A percentile compares a stretch with the other conserved stretches of the same genome.
Evolutionary conservation across 768 basidiomycete genomes (phyloP).

Genomic region (Baorangia bicolor): DNA sequence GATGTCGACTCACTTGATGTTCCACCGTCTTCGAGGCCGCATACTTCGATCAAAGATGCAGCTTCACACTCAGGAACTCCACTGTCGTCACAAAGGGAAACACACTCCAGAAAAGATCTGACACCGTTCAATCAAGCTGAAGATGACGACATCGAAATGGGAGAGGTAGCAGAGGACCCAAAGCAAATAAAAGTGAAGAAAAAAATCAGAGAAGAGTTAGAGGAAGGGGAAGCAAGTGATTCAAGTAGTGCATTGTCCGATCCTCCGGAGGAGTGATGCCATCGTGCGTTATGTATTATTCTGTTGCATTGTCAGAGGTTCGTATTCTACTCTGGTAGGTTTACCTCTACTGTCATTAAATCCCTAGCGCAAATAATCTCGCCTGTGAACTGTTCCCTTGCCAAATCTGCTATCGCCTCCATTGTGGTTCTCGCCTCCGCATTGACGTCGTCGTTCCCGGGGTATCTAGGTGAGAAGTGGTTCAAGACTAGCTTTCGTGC

Average conservation of each 20-base stretch:
- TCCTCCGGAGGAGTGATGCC: conserved; percentile 55
- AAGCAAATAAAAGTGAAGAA: conserved; percentile 47
- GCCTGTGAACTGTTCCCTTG: conserved; percentile 51
- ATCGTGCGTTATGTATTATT: not conserved
- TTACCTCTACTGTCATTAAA: conserved; percentile 68
- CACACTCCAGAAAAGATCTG: conserved; percentile 15
- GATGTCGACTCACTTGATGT: conserved; percentile 34
- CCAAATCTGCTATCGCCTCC: conserved; percentile 59
- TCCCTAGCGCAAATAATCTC: conserved; percentile 71
- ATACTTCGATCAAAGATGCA: conserved; percentile 34
- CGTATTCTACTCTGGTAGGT: conserved; percentile 28
- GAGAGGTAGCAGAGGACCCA: conserved; percentile 79
- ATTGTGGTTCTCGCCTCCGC: conserved; percentile 54
- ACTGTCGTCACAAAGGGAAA: conserved; percentile 25
- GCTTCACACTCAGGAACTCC: conserved; percentile 34
- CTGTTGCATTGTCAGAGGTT: conserved; percentile 6
- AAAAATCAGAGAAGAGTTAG: conserved; percentile 67
- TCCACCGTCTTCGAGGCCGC: conserved; percentile 29
- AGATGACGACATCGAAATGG: conserved; percentile 86
- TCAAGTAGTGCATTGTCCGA: conserved; percentile 76
- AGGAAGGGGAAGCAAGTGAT: conserved; percentile 87
- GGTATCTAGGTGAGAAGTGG: conserved; percentile 82
- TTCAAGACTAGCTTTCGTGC: conserved; percentile 71
- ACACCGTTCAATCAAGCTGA: conserved; percentile 26
- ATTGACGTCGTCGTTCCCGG: conserved; percentile 58